phyloP scores from a whole-genome alignment of 768 basidiomycete species.

The Lactifluus hygrophoroides region DNA sequence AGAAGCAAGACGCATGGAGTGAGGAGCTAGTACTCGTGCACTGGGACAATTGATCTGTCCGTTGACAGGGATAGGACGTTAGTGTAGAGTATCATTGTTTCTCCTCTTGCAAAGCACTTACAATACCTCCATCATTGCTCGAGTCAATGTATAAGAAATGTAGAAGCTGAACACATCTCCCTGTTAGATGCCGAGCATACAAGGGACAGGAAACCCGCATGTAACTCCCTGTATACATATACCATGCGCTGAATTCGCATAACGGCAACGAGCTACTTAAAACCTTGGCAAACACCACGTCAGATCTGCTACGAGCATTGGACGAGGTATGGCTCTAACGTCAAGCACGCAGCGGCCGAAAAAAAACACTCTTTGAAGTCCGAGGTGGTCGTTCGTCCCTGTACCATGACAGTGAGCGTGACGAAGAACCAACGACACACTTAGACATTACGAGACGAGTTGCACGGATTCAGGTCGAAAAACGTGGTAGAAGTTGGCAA shows the following conservation, averaged over 20 bases:
- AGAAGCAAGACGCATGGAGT: slow-evolving; percentile 44
- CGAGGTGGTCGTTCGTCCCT: too few relatives aligned
- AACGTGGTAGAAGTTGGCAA: too few relatives aligned
- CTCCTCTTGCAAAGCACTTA: neutral
- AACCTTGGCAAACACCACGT: neutral
- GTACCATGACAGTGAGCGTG: too few relatives aligned
- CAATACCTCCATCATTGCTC: neutral
- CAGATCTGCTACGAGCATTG: neutral
- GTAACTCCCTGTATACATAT: neutral
- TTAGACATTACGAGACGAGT: too few relatives aligned
- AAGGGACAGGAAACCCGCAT: neutral
- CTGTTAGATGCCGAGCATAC: neutral
- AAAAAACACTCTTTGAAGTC: neutral
- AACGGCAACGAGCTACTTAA: too few relatives aligned
- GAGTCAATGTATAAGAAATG: neutral
- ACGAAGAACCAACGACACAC: too few relatives aligned
- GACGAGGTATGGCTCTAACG: neutral
- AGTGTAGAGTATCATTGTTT: neutral
- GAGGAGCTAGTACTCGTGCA: slow-evolving; percentile 73
- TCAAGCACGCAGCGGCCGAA: neutral
- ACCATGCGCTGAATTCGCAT: too few relatives aligned
- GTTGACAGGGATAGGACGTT: neutral
- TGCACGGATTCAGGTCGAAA: too few relatives aligned
- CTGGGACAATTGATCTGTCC: slow-evolving; percentile 49
- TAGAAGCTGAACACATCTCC: neutral